phyloP scores from a whole-genome alignment of 2,329 filamentous ascomycete genomes.

The Arthroderma sp. region DNA sequence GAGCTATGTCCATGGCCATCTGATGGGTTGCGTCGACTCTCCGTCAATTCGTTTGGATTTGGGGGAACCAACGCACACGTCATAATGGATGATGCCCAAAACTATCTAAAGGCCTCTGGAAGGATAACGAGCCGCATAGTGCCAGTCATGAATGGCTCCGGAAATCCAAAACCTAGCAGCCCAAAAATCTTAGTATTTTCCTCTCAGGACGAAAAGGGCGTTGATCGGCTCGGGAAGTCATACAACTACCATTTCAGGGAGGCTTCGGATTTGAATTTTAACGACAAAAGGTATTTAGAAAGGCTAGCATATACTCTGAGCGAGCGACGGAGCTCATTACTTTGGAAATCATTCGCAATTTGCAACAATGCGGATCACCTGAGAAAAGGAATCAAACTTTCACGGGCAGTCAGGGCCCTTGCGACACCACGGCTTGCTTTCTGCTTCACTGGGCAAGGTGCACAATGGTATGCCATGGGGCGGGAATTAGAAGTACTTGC shows the following conservation, averaged over 20 bases:
- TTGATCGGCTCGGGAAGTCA: not conserved
- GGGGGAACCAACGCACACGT: conserved; percentile 23
- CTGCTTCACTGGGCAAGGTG: conserved; percentile 13
- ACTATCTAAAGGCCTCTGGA: conserved; percentile 4
- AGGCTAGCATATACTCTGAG: conserved; percentile 2
- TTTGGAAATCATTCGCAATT: conserved; percentile 1
- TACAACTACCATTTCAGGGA: too few species aligned
- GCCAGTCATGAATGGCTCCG: not conserved
- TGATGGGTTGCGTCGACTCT: conserved; percentile 3
- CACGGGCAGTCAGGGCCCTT: too few species aligned
- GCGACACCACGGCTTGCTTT: not conserved
- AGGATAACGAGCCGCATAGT: conserved; percentile 4
- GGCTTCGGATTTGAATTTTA: too few species aligned
- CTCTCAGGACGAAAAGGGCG: conserved; percentile 1
- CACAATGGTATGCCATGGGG: conserved; percentile 12
- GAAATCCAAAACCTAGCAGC: too few species aligned
- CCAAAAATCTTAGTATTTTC: conserved; percentile 11
- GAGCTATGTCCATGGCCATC: conserved; percentile 8
- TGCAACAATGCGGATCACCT: too few species aligned
- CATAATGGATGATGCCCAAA: conserved; percentile 19
- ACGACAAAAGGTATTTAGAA: too few species aligned
- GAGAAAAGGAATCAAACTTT: too few species aligned
- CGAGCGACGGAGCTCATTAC: conserved; percentile 1
- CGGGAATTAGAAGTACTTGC: conserved; percentile 1
- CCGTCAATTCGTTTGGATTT: conserved; percentile 27